Evolutionary conservation across 176 grass and related monocot genomes (phyloP), one percentile per base, ranked within the genome.

Genomic region (Secale cereale): DNA sequence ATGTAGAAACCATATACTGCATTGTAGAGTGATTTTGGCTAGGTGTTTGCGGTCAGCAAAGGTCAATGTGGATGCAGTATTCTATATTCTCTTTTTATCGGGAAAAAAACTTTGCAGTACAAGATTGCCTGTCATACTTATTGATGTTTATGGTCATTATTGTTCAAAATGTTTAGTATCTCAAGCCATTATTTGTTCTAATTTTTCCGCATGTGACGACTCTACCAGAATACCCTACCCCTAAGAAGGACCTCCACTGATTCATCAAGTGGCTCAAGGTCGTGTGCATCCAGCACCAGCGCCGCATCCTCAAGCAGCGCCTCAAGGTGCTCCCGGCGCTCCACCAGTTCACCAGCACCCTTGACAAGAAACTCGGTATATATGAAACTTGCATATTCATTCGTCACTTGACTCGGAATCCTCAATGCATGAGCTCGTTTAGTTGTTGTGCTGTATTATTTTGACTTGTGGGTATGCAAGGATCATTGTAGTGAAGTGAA

Each of bases 311-410:
- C 76, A 97, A 97, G 88, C 90, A 97, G 86, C 86, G 94, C 62
- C 83, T 97, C 65, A 97, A 97, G 90, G 94, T 97, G 29, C 94
- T 90, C 3, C 94, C 92, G 15, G 81, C 90, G 14, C 76, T 97
- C 13, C 94, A 97, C 86, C 90, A 97, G 92, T 97, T 97, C 88
- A 97, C 94, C 3, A 85, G 90, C n/a, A 97, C 94, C 2, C 88
- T 97, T 29, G 94, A 97, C 83, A 97, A 94, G 64, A 97, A 97
- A 73, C 86, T 97, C 3, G 92, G 94, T 94, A n/a, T 41, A 41
- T 41, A 41, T 10, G 40, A 41, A 41, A 41, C 40, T 41, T 41
- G 40, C 40, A 10, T 41, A 10, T 41, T 41, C 40, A 41, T 41
- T 41, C 3, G 10, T 41, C 40, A 10, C 10, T 4, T 2, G 10